These are phyloP conservation scores for Scalesia atractyloides DNA, from an alignment of 129 eudicot genomes.

Conservation along the genomic window DNA sequence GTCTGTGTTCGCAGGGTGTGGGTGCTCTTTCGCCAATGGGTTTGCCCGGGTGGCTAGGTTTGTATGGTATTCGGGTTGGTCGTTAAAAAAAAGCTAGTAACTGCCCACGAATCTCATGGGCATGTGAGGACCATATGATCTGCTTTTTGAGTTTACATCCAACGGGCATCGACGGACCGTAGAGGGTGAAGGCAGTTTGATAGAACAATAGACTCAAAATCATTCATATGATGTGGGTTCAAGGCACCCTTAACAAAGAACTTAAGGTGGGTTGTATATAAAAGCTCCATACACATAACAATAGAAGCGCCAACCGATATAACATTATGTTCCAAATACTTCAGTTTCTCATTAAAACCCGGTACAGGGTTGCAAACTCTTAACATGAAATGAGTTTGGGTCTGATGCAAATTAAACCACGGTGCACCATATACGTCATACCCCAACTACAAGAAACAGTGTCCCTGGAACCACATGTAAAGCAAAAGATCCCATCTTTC, in stretches of 20 bases:
- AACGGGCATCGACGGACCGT: slow-evolving; percentile 85
- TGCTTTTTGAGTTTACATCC: slow-evolving; percentile 58
- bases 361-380: slow-evolving; percentile 93
- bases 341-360: slow-evolving; percentile 70
- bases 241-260: slow-evolving; percentile 70
- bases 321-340: slow-evolving; percentile 78
- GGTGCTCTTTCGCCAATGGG: too few species aligned
- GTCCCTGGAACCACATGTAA: slow-evolving; percentile 98
- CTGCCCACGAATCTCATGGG: slow-evolving; percentile 59
- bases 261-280: slow-evolving; percentile 81
- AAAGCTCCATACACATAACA: slow-evolving; percentile 89
- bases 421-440: slow-evolving; percentile 87
- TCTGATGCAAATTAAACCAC: slow-evolving; percentile 57
- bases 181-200: slow-evolving; percentile 88
- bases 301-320: slow-evolving; percentile 74
- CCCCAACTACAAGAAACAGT: slow-evolving; percentile 76
- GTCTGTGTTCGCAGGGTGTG: too few species aligned
- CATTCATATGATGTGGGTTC: slow-evolving; percentile 85
- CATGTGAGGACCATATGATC: slow-evolving; percentile 48
- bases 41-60: too few species aligned
- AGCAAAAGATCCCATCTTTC: slow-evolving; percentile 80
- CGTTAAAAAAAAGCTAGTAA: slow-evolving; percentile 39
- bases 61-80: too few species aligned
- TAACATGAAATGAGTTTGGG: slow-evolving; percentile 61
- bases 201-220: slow-evolving; percentile 93